Percentiles rank a stretch among this genome's conserved stretches.
Conservation (phyloP, 208 protist species). For the Acanthamoeba royreba region DNA sequence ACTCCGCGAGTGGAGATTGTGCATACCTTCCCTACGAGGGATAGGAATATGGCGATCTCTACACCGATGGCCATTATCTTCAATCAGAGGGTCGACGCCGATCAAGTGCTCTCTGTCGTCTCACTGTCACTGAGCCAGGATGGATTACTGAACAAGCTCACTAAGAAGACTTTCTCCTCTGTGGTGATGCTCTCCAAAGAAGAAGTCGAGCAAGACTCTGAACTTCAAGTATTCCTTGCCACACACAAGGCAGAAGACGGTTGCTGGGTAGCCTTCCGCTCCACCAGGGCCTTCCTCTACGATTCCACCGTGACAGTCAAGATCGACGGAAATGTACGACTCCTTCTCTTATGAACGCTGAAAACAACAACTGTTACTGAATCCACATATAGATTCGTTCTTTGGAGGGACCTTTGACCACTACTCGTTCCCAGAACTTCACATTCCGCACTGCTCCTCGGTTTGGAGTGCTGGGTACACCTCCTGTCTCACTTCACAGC, state of each 20-base stretch:
- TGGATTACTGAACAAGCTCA: conserved; percentile 32
- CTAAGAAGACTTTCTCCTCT: conserved; percentile 18
- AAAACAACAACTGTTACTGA: too few species aligned
- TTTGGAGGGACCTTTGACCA: background rate
- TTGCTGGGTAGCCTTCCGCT: conserved; percentile 26
- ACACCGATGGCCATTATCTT: conserved; percentile 44
- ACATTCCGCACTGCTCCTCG: background rate
- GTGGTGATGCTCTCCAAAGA: background rate
- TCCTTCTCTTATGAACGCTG: too few species aligned
- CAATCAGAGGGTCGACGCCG: conserved; percentile 32
- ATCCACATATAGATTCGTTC: conserved; percentile 42
- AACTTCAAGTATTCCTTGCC: background rate
- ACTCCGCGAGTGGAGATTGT: conserved; percentile 19
- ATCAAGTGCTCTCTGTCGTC: background rate
- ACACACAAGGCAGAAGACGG: background rate
- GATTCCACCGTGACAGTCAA: conserved; percentile 23
- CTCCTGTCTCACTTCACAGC: too few species aligned
- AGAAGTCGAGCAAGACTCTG: background rate
- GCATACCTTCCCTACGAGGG: background rate
- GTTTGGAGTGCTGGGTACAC: background rate
- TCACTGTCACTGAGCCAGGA: conserved; percentile 17
- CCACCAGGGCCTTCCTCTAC: background rate
- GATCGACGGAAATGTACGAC: conserved; percentile 39
- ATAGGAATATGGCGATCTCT: background rate
- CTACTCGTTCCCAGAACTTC: background rate